A percentile compares a stretch with the other conserved stretches of the same genome.
Evolutionary conservation across 2,329 filamentous ascomycete genomes (phyloP).

Genomic region (Alternaria brassicicola): DNA sequence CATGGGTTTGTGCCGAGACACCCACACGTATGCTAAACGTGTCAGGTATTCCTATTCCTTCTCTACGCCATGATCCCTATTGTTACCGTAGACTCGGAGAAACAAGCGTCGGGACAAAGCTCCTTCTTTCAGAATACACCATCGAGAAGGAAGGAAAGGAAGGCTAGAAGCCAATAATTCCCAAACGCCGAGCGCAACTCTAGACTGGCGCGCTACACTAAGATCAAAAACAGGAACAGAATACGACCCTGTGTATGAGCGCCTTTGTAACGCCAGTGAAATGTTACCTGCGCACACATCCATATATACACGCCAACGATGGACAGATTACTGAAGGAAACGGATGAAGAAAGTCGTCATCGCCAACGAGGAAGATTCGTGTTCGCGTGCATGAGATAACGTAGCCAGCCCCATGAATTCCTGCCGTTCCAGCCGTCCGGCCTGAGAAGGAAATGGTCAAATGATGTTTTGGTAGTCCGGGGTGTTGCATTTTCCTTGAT

Average conservation of each 20-base stretch:
- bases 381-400: constrained; percentile 17
- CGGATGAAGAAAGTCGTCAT: constrained; percentile 14
- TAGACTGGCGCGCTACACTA: constrained; percentile 8
- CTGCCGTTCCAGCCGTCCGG: constrained; percentile 13
- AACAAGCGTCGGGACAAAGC: constrained; percentile 25
- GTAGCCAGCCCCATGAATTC: constrained; percentile 10
- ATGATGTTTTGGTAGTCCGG: constrained; percentile 19
- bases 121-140: constrained; percentile 3
- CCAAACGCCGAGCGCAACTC: constrained; percentile 19
- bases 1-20: neutral
- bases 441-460: constrained; percentile 21
- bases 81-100: constrained; percentile 24
- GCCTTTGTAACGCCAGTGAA: constrained; percentile 28
- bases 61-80: constrained; percentile 16
- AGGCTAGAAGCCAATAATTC: constrained; percentile 16
- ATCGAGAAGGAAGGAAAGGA: constrained; percentile 20
- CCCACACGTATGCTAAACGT: constrained; percentile 2
- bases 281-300: constrained; percentile 18
- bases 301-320: constrained; percentile 28
- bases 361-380: constrained; percentile 23
- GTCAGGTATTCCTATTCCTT: constrained; percentile 2
- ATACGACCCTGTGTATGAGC: constrained; percentile 17
- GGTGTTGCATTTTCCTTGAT: constrained; percentile 20
- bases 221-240: neutral
- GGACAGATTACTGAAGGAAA: constrained; percentile 31